These are phyloP conservation scores for Gyromitra esculenta DNA, from an alignment of 2,329 filamentous ascomycete genomes.

Conservation along the genomic window DNA sequence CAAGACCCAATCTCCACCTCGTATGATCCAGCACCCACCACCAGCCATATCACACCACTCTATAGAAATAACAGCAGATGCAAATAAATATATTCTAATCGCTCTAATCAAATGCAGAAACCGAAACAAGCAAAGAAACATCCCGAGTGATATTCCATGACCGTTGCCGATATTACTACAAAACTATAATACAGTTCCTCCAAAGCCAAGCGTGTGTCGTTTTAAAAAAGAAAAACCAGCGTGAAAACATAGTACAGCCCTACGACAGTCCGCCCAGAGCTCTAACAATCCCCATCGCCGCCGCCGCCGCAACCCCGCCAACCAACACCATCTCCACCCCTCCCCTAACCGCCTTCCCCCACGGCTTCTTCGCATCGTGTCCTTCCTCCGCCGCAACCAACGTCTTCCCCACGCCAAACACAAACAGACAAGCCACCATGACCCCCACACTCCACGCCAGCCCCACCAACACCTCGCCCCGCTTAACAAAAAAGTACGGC, in stretches of 20 bases:
- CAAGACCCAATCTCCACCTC: no score
- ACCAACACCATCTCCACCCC: slow-evolving; percentile 62
- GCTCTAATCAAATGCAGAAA: no score
- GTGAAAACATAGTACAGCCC: neutral
- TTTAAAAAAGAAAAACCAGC: neutral
- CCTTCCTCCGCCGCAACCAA: slow-evolving; percentile 58
- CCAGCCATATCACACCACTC: no score
- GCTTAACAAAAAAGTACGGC: slow-evolving; percentile 71
- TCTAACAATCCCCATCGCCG: slow-evolving; percentile 61
- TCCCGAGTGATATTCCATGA: no score
- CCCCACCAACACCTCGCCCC: slow-evolving; percentile 62
- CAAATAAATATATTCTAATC: no score
- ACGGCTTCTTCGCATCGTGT: slow-evolving; percentile 59
- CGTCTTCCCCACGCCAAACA: slow-evolving; percentile 74
- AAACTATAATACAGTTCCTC: no score
- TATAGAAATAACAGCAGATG: no score
- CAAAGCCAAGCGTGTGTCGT: neutral
- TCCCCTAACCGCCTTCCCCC: slow-evolving; percentile 54
- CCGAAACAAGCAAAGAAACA: no score
- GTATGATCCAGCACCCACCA: no score
- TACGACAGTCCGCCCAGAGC: slow-evolving; percentile 55
- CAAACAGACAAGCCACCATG: slow-evolving; percentile 70
- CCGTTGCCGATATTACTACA: neutral
- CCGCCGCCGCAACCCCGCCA: slow-evolving; percentile 60
- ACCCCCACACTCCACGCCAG: slow-evolving; percentile 70